A percentile compares a stretch with the other conserved stretches of the same genome.
Conservation (phyloP, 2,329 filamentous ascomycete species). For the Colletotrichum tanaceti region DNA sequence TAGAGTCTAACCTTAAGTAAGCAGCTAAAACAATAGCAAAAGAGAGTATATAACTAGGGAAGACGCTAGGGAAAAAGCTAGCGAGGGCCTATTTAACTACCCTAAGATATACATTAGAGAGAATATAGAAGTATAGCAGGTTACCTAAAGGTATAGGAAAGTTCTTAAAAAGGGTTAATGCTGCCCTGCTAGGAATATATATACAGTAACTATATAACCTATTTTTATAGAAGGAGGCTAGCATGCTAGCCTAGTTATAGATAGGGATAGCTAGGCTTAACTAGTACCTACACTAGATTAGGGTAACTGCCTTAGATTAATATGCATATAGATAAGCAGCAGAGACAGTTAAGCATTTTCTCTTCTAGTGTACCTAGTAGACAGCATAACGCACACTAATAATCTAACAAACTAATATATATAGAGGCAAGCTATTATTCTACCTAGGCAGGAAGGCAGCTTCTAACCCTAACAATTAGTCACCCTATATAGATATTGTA, state of each 20-base stretch:
- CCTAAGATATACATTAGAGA: background rate
- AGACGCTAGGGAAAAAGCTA: constrained; percentile 1
- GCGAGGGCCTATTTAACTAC: constrained; percentile 7
- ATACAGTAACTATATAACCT: constrained; percentile 38
- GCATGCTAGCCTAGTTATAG: background rate
- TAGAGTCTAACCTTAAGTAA: background rate
- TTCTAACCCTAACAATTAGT: background rate
- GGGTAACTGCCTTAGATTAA: constrained; percentile 26
- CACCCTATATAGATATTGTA: background rate
- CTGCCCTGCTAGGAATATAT: constrained; percentile 8
- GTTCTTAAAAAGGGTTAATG: background rate
- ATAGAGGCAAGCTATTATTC: constrained; percentile 1
- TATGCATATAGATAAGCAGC: constrained; percentile 39
- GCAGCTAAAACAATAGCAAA: constrained; percentile 1
- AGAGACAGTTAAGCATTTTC: no score
- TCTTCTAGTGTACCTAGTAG: no score
- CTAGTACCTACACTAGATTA: constrained; percentile 37
- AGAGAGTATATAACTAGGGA: background rate
- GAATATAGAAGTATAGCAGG: background rate
- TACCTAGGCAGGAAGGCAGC: constrained; percentile 11
- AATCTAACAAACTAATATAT: background rate
- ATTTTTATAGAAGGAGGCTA: constrained; percentile 41
- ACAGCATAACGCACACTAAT: no score
- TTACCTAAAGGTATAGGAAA: background rate
- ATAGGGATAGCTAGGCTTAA: constrained; percentile 39